Conservation (phyloP, 1,284 basidiomycete genomes). For the Abortiporus biennis region DNA sequence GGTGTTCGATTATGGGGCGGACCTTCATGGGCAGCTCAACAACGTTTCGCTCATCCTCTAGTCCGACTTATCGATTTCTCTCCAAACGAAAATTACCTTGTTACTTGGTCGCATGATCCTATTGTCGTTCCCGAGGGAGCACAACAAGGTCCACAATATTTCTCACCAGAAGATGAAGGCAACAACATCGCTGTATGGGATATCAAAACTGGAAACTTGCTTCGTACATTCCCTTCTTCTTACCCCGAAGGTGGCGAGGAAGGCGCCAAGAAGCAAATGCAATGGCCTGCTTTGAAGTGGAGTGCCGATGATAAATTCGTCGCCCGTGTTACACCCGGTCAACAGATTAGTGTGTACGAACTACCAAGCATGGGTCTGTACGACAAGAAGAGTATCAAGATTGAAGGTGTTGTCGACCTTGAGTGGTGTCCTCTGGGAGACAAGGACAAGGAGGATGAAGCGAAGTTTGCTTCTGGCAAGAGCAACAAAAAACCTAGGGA, state of each 20-base stretch:
- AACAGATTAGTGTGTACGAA: conserved; percentile 96
- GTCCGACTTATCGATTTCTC: conserved; percentile 98
- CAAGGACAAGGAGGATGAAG: conserved; percentile 74
- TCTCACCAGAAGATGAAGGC: conserved; percentile 93
- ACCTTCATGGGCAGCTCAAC: conserved; percentile 77
- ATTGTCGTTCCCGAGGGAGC: conserved; percentile 85
- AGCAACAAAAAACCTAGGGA: conserved; percentile 63
- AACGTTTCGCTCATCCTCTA: conserved; percentile 92
- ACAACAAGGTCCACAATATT: conserved; percentile 78
- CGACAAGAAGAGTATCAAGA: conserved; percentile 97
- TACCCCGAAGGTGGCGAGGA: conserved; percentile 50
- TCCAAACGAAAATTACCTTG: conserved; percentile 94
- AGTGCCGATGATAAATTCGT: conserved; percentile 96
- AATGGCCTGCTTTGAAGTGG: conserved; percentile 98
- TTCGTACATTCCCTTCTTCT: conserved; percentile 88
- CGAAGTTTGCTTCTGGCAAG: conserved; percentile 44
- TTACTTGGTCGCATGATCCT: conserved; percentile 97
- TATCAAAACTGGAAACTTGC: conserved; percentile 86
- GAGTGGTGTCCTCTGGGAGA: conserved; percentile 98
- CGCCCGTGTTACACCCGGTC: conserved; percentile 82
- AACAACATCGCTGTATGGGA: conserved; percentile 99
- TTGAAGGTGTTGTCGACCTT: conserved; percentile 97
- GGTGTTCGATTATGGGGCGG: conserved; percentile 98
- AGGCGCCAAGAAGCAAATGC: conserved; percentile 72
- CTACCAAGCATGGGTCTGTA: conserved; percentile 92